Base-by-base conservation (phyloP, 2,329 filamentous ascomycete species). In the Mycosphaerella sp. region DNA sequence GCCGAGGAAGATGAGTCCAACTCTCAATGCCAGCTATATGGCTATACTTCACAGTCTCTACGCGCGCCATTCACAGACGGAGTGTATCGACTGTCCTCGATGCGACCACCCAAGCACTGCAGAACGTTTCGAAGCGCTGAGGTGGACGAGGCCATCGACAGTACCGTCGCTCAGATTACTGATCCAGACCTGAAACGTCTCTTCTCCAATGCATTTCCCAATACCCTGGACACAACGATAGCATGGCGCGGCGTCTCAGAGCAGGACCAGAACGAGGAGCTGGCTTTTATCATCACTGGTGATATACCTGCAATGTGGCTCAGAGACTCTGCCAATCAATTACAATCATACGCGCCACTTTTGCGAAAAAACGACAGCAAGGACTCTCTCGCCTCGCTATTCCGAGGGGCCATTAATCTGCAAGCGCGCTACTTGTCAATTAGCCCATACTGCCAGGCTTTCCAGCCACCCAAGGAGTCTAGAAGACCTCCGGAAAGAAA, bases 221-320 rank as follows among this genome's bases (percentile, higher is more conserved):
- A 91, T 55, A 91, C 87, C 0, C 80, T 93, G 3, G 89, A 95
- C 64, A 95, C 89, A 0, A 95, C 89, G 0, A 80, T 95, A 57
- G 82, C 86, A 63, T 95, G 91, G 78, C 89, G 95, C 66, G 85
- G 85, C 6, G 81, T 85, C 55, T 84, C 75, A 2, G 59, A 30
- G 12, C n/a, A 43, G 27, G 48, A 55, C 34, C 95, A 89, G 89
- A 76, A 85, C 59, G 90, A 90, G 0, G 77, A 87, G 0, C 91
- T 97, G 64, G 90, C 86, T 7, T 97, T 97, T 67, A 85, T 97
- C 58, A 94, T 94, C 44, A 95, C 89, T 0, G 89, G 88, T 25
- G 56, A 58, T 25, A 79, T 79, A 59, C 71, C 75, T 49, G 74
- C 74, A 4, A 76, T 76, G 73, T 76, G 74, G 74, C 59, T 77